A percentile compares a stretch with the other conserved stretches of the same genome.
These are phyloP conservation scores for Vaucheria bursata DNA, from an alignment of 352 stramenopile species.

Conservation along the genomic window DNA sequence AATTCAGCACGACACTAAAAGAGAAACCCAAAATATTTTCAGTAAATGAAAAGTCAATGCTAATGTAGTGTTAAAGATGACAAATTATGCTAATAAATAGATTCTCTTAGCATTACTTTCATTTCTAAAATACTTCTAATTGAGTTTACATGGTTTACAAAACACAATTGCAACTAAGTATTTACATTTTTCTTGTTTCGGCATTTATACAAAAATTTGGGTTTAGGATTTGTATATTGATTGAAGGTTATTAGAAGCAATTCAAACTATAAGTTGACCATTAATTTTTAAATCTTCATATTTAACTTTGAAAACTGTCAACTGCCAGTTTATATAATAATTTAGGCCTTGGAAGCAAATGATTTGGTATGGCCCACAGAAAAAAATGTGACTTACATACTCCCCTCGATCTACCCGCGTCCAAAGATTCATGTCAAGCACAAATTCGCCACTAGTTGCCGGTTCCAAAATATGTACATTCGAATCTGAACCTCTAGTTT, in stretches of 20 bases:
- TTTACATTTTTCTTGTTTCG: neutral
- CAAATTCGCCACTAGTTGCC: no score
- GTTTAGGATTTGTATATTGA: neutral
- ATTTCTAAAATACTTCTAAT: neutral
- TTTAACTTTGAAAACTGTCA: neutral
- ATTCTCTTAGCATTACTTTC: neutral
- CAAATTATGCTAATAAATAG: neutral
- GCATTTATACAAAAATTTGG: neutral
- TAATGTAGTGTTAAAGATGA: neutral
- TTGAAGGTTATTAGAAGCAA: neutral
- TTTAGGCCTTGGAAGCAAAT: neutral
- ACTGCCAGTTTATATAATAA: neutral
- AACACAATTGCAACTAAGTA: neutral
- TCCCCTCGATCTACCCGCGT: neutral
- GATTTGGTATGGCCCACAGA: neutral
- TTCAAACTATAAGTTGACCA: neutral
- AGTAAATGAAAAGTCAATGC: no score
- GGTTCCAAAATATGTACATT: no score
- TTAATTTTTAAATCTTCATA: neutral
- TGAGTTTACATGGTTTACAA: neutral
- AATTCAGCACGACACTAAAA: neutral
- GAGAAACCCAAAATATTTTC: no score
- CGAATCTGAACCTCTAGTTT: no score
- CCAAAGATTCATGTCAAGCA: conserved; percentile 4
- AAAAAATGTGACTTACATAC: neutral